Evolutionary conservation across 2,329 filamentous ascomycete species (phyloP).

Genomic region (Fusarium chuoi): DNA sequence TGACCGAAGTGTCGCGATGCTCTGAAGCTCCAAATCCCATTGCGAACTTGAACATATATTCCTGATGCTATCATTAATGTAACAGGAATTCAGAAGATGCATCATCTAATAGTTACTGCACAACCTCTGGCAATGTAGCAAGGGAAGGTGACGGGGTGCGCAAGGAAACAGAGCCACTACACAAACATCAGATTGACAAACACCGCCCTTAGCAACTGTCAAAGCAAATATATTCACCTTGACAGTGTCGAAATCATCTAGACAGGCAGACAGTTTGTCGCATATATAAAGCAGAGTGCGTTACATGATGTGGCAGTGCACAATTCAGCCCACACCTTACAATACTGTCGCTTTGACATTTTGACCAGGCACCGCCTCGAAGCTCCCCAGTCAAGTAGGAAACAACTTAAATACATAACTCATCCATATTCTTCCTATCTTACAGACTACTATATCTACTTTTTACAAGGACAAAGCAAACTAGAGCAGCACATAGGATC

Average conservation of each 20-base stretch:
- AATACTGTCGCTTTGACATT: background rate
- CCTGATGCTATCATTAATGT: accelerated
- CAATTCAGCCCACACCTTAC: background rate
- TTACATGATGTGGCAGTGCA: background rate
- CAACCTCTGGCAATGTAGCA: background rate
- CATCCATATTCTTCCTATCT: background rate
- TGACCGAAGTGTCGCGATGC: background rate
- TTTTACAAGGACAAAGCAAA: background rate
- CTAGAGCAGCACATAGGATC: background rate
- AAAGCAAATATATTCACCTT: background rate
- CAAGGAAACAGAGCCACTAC: background rate
- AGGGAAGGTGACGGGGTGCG: too few relatives aligned
- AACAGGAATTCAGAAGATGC: accelerated
- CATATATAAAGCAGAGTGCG: background rate
- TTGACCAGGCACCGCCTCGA: background rate
- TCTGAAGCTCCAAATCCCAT: background rate
- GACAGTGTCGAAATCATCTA: accelerated
- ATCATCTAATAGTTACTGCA: accelerated
- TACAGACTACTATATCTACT: background rate
- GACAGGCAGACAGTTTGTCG: background rate
- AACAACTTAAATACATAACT: background rate
- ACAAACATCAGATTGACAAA: background rate
- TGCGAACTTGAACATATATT: too few relatives aligned
- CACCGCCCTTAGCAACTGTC: too few relatives aligned
- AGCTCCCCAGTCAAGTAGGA: too few relatives aligned